phyloP scores from a whole-genome alignment of 2,329 filamentous ascomycete species.

The Neonectria coccinea region DNA sequence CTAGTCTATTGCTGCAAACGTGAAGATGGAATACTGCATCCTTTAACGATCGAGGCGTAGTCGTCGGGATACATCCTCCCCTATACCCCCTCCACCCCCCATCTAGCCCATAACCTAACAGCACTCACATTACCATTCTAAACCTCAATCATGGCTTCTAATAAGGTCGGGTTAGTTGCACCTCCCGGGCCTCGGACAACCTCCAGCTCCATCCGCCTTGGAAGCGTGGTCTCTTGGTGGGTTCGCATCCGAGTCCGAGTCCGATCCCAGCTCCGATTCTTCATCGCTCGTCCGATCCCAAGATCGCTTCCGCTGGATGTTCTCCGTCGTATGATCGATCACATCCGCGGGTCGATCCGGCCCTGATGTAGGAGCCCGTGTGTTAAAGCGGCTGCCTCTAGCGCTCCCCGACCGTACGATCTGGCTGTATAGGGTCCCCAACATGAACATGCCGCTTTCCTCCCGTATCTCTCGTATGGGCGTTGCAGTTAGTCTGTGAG shows the following conservation, averaged over 20 bases:
- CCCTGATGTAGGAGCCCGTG: not conserved
- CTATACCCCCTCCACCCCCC: too few species aligned
- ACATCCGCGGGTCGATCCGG: not conserved
- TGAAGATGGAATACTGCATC: too few species aligned
- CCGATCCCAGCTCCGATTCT: too few species aligned
- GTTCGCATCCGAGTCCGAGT: not conserved
- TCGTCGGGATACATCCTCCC: too few species aligned
- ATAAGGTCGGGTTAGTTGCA: too few species aligned
- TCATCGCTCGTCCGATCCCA: not conserved
- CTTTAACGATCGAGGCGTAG: too few species aligned
- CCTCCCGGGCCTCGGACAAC: too few species aligned
- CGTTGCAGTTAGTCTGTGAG: not conserved
- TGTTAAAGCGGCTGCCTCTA: not conserved
- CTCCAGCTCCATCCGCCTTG: not conserved
- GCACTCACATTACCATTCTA: too few species aligned
- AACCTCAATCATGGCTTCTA: too few species aligned
- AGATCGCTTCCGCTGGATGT: not conserved
- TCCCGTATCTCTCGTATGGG: constrained; percentile 13
- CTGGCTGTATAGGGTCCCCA: constrained; percentile 25
- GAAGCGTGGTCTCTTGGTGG: not conserved
- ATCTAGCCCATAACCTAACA: too few species aligned
- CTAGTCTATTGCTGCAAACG: too few species aligned
- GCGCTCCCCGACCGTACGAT: constrained; percentile 7
- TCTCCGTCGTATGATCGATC: not conserved
- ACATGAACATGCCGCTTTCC: constrained; percentile 36